phyloP scores from a whole-genome alignment of 1,284 basidiomycete species.

The Wallemia ichthyophaga region DNA sequence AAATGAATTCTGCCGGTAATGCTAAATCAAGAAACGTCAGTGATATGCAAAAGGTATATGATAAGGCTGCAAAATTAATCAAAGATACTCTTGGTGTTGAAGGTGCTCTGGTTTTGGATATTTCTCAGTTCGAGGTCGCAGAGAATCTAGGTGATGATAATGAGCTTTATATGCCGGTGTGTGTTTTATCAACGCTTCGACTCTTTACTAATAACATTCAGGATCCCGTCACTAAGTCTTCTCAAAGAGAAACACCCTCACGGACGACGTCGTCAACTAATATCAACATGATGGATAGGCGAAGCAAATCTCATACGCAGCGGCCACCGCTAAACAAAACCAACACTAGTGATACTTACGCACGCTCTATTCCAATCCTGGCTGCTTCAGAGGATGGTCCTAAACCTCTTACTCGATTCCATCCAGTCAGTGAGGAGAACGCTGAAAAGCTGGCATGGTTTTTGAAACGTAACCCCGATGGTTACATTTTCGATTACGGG shows the following conservation, averaged over 20 bases:
- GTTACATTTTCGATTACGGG: conserved; percentile 44
- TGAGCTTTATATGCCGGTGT: conserved; percentile 11
- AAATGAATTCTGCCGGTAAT: conserved; percentile 32
- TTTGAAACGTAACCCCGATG: conserved; percentile 34
- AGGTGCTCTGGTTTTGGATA: conserved; percentile 66
- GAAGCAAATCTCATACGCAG: neutral
- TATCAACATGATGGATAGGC: neutral
- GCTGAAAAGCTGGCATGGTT: conserved; percentile 41
- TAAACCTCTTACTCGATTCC: conserved; percentile 10
- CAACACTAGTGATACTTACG: neutral
- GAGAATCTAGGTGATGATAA: conserved; percentile 27
- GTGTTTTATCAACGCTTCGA: neutral
- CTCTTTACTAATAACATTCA: neutral
- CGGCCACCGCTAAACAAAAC: neutral
- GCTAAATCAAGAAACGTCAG: conserved; percentile 8
- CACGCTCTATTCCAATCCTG: conserved; percentile 11
- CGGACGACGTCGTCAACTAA: neutral
- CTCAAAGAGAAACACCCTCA: neutral
- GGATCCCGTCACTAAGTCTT: neutral
- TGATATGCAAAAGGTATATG: conserved; percentile 54
- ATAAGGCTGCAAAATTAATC: conserved; percentile 57
- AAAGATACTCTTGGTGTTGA: conserved; percentile 69
- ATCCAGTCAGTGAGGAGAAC: conserved; percentile 31
- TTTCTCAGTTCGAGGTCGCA: conserved; percentile 62
- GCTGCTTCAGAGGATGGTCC: conserved; percentile 7